Conservation (phyloP, 2,329 filamentous ascomycete species). For the Neoascochyta sp. region DNA sequence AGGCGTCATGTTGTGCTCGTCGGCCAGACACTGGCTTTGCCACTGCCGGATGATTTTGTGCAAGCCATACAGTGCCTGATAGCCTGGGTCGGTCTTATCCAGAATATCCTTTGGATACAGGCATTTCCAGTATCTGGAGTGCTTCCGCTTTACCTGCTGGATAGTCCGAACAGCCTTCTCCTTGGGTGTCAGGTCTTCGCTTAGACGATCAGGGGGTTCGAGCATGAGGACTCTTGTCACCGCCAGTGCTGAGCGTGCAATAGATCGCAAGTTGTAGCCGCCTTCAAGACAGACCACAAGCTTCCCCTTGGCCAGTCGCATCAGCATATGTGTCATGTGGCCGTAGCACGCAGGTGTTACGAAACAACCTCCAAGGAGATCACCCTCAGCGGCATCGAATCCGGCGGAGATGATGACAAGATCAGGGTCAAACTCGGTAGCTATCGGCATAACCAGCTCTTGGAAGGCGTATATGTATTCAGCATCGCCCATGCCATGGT, state of each 20-base stretch:
- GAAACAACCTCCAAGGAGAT: slow-evolving; percentile 87
- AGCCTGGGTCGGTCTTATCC: slow-evolving; percentile 26
- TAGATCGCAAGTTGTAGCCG: slow-evolving; percentile 90
- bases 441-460: slow-evolving; percentile 93
- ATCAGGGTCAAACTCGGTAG: slow-evolving; percentile 88
- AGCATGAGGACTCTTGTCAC: slow-evolving; percentile 94
- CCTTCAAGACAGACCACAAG: slow-evolving; percentile 91
- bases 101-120: slow-evolving; percentile 67
- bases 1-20: slow-evolving; percentile 72
- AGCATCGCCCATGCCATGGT: slow-evolving; percentile 81
- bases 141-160: slow-evolving; percentile 55
- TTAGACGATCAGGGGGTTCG: slow-evolving; percentile 70
- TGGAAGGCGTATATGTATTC: slow-evolving; percentile 98
- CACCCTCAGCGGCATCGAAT: slow-evolving; percentile 91
- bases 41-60: slow-evolving; percentile 77
- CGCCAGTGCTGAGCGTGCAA: slow-evolving; percentile 85
- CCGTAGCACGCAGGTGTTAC: slow-evolving; percentile 89
- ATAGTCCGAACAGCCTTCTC: slow-evolving; percentile 53
- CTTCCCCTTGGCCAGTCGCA: slow-evolving; percentile 86
- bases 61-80: slow-evolving; percentile 52
- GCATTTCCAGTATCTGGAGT: slow-evolving; percentile 77
- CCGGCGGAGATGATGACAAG: slow-evolving; percentile 93
- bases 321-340: slow-evolving; percentile 99
- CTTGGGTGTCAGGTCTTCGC: slow-evolving; percentile 46
- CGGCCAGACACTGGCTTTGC: slow-evolving; percentile 67